Percentiles rank a stretch among this genome's conserved stretches.
Evolutionary conservation across 2,329 filamentous ascomycete genomes (phyloP).

Genomic region (Colletotrichum caudatum): DNA sequence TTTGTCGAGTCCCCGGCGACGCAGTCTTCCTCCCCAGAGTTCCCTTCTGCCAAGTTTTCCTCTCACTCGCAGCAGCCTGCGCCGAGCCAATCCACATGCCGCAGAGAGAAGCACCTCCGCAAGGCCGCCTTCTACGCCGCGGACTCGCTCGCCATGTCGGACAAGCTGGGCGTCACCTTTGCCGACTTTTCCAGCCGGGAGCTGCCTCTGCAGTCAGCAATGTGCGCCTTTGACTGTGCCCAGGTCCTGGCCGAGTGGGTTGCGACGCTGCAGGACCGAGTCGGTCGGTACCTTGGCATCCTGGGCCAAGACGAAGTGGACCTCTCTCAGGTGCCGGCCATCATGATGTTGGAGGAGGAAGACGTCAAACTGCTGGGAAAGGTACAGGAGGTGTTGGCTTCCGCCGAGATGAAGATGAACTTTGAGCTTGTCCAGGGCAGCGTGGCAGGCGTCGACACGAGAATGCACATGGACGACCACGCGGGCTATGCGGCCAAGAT

Average conservation of each 20-base stretch:
- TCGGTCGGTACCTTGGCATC: slow-evolving; percentile 89
- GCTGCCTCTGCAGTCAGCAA: slow-evolving; percentile 87
- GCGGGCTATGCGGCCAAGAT: slow-evolving; percentile 88
- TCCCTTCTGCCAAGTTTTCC: slow-evolving; percentile 55
- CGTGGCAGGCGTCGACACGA: slow-evolving; percentile 64
- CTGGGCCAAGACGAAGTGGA: slow-evolving; percentile 87
- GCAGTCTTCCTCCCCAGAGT: slow-evolving; percentile 63
- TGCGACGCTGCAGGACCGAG: slow-evolving; percentile 90
- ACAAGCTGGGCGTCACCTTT: slow-evolving; percentile 87
- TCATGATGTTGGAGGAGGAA: slow-evolving; percentile 92
- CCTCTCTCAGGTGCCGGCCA: slow-evolving; percentile 81
- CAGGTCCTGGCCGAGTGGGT: slow-evolving; percentile 97
- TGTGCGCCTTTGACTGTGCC: slow-evolving; percentile 94
- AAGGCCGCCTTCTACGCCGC: slow-evolving; percentile 97
- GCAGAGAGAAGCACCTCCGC: slow-evolving; percentile 87
- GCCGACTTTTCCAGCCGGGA: slow-evolving; percentile 86
- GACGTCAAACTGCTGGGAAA: slow-evolving; percentile 88
- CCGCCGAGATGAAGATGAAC: slow-evolving; percentile 83
- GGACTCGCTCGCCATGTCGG: slow-evolving; percentile 89
- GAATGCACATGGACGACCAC: slow-evolving; percentile 69
- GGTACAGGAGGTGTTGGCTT: slow-evolving; percentile 81
- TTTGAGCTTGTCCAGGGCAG: slow-evolving; percentile 62
- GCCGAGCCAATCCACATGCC: slow-evolving; percentile 65
- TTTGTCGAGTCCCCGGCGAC: slow-evolving; percentile 65
- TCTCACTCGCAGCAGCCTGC: slow-evolving; percentile 44